A percentile compares a stretch with the other conserved stretches of the same genome.
phyloP scores from a whole-genome alignment of 1,139 yeast species.

The Geotrichum carabidarum region DNA sequence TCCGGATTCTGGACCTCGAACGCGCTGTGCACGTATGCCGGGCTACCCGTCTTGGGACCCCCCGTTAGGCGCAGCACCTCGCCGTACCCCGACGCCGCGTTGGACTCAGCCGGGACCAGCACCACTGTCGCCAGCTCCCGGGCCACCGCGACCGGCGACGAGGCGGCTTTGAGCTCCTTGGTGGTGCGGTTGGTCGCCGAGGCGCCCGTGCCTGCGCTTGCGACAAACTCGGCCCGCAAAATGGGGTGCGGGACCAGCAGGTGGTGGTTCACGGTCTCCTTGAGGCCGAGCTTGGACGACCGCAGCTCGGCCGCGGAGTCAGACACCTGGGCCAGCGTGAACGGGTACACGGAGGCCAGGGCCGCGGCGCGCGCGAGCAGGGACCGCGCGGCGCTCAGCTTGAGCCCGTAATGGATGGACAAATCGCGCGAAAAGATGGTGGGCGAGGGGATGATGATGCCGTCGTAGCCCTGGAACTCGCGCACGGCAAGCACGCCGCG shows the following conservation, averaged over 20 bases:
- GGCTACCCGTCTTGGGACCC: conserved; percentile 58
- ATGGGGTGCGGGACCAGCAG: conserved; percentile 72
- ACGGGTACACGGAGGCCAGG: conserved; percentile 80
- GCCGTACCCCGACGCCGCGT: conserved; percentile 42
- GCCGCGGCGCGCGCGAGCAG: conserved; percentile 68
- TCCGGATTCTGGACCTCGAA: conserved; percentile 35
- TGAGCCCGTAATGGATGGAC: conserved; percentile 70
- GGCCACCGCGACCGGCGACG: conserved; percentile 55
- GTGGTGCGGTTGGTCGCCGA: conserved; percentile 18
- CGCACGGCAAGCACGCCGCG: conserved; percentile 29
- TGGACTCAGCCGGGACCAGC: conserved; percentile 44
- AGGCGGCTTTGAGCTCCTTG: conserved; percentile 44
- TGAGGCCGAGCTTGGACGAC: conserved; percentile 67
- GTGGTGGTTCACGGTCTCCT: conserved; percentile 77
- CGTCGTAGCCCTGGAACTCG: conserved; percentile 32
- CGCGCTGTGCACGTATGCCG: conserved; percentile 84
- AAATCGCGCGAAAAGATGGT: conserved; percentile 81
- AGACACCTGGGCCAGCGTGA: conserved; percentile 52
- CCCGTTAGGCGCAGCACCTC: conserved; percentile 78
- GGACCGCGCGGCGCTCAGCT: conserved; percentile 67
- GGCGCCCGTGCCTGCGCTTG: conserved; percentile 37
- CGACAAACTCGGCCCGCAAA: conserved; percentile 50
- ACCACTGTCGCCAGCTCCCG: conserved; percentile 75
- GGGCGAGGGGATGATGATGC: conserved; percentile 40
- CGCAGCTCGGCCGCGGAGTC: conserved; percentile 28